Conservation (phyloP, 1,284 basidiomycete species). For the Ustilago hordei region DNA sequence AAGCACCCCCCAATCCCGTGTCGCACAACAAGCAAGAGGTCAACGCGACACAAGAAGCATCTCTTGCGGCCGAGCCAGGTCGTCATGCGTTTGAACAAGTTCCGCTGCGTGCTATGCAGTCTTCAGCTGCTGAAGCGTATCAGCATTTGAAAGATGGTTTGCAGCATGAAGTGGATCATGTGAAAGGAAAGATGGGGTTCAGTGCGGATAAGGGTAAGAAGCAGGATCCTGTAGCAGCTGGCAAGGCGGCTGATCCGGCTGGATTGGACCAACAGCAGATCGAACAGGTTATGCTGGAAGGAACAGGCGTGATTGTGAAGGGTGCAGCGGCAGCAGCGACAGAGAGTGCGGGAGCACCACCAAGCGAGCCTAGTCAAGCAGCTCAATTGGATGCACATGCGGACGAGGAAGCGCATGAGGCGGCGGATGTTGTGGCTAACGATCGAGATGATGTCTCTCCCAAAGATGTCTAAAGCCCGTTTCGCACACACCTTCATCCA, state of each 20-base stretch:
- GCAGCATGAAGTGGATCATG: slow-evolving; percentile 34
- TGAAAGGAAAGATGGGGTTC: slow-evolving; percentile 34
- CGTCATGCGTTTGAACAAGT: slow-evolving; percentile 49
- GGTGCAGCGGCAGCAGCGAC: background rate
- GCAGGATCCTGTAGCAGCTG: slow-evolving; percentile 22
- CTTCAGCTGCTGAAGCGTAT: slow-evolving; percentile 24
- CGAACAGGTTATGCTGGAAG: slow-evolving; percentile 56
- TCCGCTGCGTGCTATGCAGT: slow-evolving; percentile 38
- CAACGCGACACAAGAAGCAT: slow-evolving; percentile 20
- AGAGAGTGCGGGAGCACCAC: background rate
- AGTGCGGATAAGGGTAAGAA: background rate
- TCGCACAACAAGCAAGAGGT: background rate
- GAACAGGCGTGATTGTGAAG: slow-evolving; percentile 39
- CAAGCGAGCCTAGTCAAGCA: slow-evolving; percentile 18
- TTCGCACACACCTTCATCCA: background rate
- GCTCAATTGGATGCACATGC: slow-evolving; percentile 38
- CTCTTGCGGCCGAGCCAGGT: slow-evolving; percentile 39
- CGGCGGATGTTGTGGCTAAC: slow-evolving; percentile 35
- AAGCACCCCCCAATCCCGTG: background rate
- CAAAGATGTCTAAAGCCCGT: slow-evolving; percentile 1
- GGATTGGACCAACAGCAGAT: slow-evolving; percentile 59
- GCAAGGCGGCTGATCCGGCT: slow-evolving; percentile 34
- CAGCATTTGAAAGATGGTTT: slow-evolving; percentile 32
- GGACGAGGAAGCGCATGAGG: slow-evolving; percentile 48
- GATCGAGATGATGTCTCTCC: slow-evolving; percentile 22